Conservation (phyloP, 192 early-diverging fungal genomes). For the Backusella morwellensis region DNA sequence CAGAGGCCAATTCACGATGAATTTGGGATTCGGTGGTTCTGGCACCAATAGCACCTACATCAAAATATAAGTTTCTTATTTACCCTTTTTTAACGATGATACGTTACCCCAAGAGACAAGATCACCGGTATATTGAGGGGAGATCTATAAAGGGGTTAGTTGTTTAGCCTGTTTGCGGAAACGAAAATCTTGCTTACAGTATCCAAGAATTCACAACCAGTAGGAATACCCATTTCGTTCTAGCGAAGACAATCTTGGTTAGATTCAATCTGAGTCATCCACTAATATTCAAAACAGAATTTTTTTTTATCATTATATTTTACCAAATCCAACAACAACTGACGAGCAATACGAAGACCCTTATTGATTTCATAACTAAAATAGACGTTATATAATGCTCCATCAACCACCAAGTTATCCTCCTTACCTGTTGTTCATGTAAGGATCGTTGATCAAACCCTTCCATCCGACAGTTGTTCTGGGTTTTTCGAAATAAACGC, state of each 20-base stretch:
- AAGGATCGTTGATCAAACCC: slow-evolving; percentile 85
- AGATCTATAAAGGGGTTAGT: slow-evolving; percentile 40
- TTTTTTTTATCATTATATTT: neutral
- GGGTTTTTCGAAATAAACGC: slow-evolving; percentile 88
- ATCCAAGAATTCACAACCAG: slow-evolving; percentile 77
- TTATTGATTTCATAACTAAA: slow-evolving; percentile 75
- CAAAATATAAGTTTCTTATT: neutral
- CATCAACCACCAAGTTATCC: neutral
- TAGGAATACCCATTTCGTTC: slow-evolving; percentile 57
- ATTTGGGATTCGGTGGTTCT: slow-evolving; percentile 84
- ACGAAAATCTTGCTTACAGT: slow-evolving; percentile 35
- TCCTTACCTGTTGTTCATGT: slow-evolving; percentile 58
- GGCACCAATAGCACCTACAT: slow-evolving; percentile 73
- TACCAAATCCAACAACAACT: slow-evolving; percentile 57
- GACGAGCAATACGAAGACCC: slow-evolving; percentile 75
- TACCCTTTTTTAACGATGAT: neutral
- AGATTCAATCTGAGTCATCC: slow-evolving; percentile 41
- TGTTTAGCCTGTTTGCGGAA: neutral
- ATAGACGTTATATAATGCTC: too few relatives aligned
- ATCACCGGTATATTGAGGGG: slow-evolving; percentile 81
- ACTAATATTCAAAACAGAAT: neutral
- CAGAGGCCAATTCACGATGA: slow-evolving; percentile 80
- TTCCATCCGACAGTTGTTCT: slow-evolving; percentile 91
- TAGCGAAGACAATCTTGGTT: neutral
- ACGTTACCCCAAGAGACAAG: slow-evolving; percentile 58